These are phyloP conservation scores for Ophiostoma tasmaniense DNA, from an alignment of 2,329 filamentous ascomycete genomes.

Conservation along the genomic window DNA sequence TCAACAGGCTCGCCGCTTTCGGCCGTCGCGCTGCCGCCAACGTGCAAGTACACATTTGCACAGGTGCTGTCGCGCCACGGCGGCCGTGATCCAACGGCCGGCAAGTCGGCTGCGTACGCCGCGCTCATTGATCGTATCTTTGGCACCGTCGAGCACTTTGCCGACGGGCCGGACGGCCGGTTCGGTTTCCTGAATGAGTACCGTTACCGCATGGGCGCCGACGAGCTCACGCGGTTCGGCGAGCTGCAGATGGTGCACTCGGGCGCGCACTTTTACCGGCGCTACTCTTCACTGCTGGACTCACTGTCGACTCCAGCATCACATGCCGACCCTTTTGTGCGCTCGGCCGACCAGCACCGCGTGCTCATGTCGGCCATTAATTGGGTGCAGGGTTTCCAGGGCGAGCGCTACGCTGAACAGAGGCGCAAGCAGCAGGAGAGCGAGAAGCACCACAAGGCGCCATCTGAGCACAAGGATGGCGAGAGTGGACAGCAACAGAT, in stretches of 20 bases:
- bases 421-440: neutral
- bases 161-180: slow-evolving; percentile 49
- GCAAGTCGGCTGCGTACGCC: slow-evolving; percentile 58
- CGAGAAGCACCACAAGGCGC: slow-evolving; percentile 21
- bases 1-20: too few relatives aligned
- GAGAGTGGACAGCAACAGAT: slow-evolving; percentile 30
- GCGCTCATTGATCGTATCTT: slow-evolving; percentile 60
- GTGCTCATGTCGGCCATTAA: slow-evolving; percentile 55
- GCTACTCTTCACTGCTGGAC: slow-evolving; percentile 54
- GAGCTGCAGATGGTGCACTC: slow-evolving; percentile 64
- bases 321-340: slow-evolving; percentile 41
- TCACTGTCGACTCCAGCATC: neutral
- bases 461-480: neutral
- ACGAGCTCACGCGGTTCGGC: slow-evolving; percentile 55
- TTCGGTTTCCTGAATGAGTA: slow-evolving; percentile 67
- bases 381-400: slow-evolving; percentile 67
- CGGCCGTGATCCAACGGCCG: slow-evolving; percentile 66
- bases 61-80: slow-evolving; percentile 79
- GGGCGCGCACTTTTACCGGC: slow-evolving; percentile 64
- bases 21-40: slow-evolving; percentile 44
- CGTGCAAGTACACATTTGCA: slow-evolving; percentile 71
- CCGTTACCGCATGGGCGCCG: slow-evolving; percentile 51
- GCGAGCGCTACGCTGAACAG: slow-evolving; percentile 36
- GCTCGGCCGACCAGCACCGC: slow-evolving; percentile 34
- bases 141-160: slow-evolving; percentile 29